A percentile compares a stretch with the other conserved stretches of the same genome.
phyloP scores from a whole-genome alignment of 371 early-diverging fungal genomes.

The Apophysomyces sp. region DNA sequence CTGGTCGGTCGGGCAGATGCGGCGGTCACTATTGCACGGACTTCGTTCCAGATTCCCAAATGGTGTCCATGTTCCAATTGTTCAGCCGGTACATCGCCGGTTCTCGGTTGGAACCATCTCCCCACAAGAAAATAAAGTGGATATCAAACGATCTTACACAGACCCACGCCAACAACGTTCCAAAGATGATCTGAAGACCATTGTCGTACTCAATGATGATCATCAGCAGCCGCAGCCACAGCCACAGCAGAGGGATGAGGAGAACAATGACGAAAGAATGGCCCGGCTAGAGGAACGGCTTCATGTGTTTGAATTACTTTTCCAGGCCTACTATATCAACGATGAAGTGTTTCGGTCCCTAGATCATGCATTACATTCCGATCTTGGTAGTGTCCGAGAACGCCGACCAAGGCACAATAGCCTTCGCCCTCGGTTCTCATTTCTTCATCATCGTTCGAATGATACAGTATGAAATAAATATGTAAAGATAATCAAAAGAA shows the following conservation, averaged over 20 bases:
- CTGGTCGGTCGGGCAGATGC: constrained; percentile 26
- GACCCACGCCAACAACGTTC: neutral
- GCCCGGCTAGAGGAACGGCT: constrained; percentile 28
- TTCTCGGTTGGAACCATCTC: constrained; percentile 6
- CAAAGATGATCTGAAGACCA: neutral
- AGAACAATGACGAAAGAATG: constrained; percentile 19
- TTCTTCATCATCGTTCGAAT: neutral
- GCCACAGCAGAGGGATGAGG: neutral
- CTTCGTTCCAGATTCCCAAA: constrained; percentile 19
- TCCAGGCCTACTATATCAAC: constrained; percentile 40
- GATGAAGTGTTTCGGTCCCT: constrained; percentile 37
- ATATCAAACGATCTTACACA: neutral
- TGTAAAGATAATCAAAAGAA: no score
- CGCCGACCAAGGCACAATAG: neutral
- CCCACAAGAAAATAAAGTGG: neutral
- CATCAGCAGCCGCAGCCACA: neutral
- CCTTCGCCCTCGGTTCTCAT: neutral
- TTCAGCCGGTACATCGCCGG: constrained; percentile 31
- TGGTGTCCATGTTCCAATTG: constrained; percentile 27
- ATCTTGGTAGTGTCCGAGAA: constrained; percentile 2
- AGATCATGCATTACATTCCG: constrained; percentile 11
- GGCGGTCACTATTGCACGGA: constrained; percentile 21
- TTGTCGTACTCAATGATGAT: neutral
- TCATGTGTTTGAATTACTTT: constrained; percentile 33
- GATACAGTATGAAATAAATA: neutral